phyloP scores from a whole-genome alignment of 805 yeast genomes.

The fission yeast (Schizosaccharomyces pombe) region ASM294v3 CU329670.1:2011001-2011500 shows the following conservation, averaged over 20 bases:
- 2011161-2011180: neutral
- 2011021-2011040: conserved; percentile 54
- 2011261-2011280: conserved; percentile 31
- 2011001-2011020: conserved; percentile 43
- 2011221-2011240: conserved; percentile 23
- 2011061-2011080: conserved; percentile 18
- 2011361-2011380: conserved; percentile 66
- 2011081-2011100: conserved; percentile 26
- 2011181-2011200: conserved; percentile 11
- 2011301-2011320: conserved; percentile 56
- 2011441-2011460: conserved; percentile 27
- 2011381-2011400: conserved; percentile 46
- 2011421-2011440: conserved; percentile 19
- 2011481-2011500: conserved; percentile 29
- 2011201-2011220: conserved; percentile 18
- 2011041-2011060: conserved; percentile 33
- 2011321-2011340: conserved; percentile 54
- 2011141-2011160: conserved; percentile 16
- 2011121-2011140: conserved; percentile 25
- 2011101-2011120: conserved; percentile 23
- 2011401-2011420: conserved; percentile 43
- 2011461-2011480: conserved; percentile 33
- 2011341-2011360: conserved; percentile 41
- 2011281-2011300: conserved; percentile 54
- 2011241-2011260: conserved; percentile 14